Percentiles rank a stretch among this genome's conserved stretches.
Conservation (phyloP, 108 stramenopile genomes). For the Pinguiococcus pyrenoidosus region DNA sequence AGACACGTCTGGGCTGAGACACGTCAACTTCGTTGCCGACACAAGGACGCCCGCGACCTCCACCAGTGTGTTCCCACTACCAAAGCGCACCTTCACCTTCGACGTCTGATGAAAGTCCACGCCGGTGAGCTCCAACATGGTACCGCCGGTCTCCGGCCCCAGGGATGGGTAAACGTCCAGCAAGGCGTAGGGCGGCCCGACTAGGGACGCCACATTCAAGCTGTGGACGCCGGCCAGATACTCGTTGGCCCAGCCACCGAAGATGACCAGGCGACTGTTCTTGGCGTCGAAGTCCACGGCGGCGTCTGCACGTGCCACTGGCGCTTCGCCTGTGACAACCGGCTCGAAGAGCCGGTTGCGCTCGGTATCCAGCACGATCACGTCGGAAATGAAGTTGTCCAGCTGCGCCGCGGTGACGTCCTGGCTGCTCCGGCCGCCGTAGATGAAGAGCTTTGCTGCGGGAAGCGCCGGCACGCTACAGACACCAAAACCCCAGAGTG, state of each 20-base stretch:
- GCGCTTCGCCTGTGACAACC: slow-evolving; percentile 8
- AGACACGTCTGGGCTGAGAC: slow-evolving; percentile 44
- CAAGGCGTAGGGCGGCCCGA: slow-evolving; percentile 60
- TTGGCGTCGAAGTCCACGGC: neutral
- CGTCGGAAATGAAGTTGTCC: slow-evolving; percentile 33
- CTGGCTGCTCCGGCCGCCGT: neutral
- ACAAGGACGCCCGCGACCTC: slow-evolving; percentile 41
- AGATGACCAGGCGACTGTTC: slow-evolving; percentile 29
- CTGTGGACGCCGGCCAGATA: slow-evolving; percentile 49
- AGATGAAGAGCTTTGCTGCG: too few species aligned
- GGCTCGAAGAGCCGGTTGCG: slow-evolving; percentile 39
- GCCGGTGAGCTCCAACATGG: slow-evolving; percentile 41
- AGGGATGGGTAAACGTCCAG: slow-evolving; percentile 20
- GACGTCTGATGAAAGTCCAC: slow-evolving; percentile 26
- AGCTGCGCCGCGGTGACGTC: slow-evolving; percentile 6
- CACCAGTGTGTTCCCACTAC: slow-evolving; percentile 33
- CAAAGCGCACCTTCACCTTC: slow-evolving; percentile 38
- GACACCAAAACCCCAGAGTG: neutral
- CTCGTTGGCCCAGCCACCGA: slow-evolving; percentile 56
- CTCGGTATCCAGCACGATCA: slow-evolving; percentile 15
- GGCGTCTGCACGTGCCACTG: slow-evolving; percentile 18
- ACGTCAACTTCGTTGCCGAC: slow-evolving; percentile 31
- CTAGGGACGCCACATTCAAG: slow-evolving; percentile 49
- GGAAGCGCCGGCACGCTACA: too few species aligned
- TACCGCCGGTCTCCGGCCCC: slow-evolving; percentile 57